These are phyloP conservation scores for Tulasnella calospora DNA, from an alignment of 768 basidiomycete species.

Conservation along the genomic window DNA sequence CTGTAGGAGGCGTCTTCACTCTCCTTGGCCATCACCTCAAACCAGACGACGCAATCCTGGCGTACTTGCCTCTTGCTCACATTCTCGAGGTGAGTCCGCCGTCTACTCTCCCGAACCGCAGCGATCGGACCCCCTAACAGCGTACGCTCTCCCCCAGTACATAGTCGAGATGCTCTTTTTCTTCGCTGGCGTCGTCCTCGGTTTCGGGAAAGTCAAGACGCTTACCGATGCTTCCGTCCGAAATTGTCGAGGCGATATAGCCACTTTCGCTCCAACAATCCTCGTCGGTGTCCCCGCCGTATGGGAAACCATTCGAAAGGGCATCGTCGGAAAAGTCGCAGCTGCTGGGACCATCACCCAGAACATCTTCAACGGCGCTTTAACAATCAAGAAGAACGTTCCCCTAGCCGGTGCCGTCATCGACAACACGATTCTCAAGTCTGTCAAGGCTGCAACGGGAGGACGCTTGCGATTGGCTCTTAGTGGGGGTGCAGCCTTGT, in stretches of 20 bases:
- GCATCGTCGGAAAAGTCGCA: conserved; percentile 78
- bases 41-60: conserved; percentile 63
- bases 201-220: conserved; percentile 93
- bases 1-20: conserved; percentile 70
- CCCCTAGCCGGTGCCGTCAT: conserved; percentile 63
- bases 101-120: neutral
- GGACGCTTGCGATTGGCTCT: conserved; percentile 76
- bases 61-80: conserved; percentile 90
- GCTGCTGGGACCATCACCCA: conserved; percentile 61
- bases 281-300: conserved; percentile 94
- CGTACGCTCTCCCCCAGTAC: conserved; percentile 40
- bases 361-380: conserved; percentile 72
- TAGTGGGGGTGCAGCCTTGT: conserved; percentile 83
- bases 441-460: conserved; percentile 78
- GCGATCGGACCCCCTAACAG: neutral
- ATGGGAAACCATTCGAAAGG: conserved; percentile 96
- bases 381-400: conserved; percentile 66
- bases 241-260: conserved; percentile 82
- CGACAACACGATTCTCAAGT: conserved; percentile 69
- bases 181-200: conserved; percentile 72
- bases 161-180: conserved; percentile 79
- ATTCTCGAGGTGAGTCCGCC: conserved; percentile 58
- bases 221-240: conserved; percentile 91
- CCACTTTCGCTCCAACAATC: conserved; percentile 75
- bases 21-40: conserved; percentile 55